phyloP scores from a whole-genome alignment of 176 grass and related monocot genomes.

The Ampelocalamus luodianensis region DNA sequence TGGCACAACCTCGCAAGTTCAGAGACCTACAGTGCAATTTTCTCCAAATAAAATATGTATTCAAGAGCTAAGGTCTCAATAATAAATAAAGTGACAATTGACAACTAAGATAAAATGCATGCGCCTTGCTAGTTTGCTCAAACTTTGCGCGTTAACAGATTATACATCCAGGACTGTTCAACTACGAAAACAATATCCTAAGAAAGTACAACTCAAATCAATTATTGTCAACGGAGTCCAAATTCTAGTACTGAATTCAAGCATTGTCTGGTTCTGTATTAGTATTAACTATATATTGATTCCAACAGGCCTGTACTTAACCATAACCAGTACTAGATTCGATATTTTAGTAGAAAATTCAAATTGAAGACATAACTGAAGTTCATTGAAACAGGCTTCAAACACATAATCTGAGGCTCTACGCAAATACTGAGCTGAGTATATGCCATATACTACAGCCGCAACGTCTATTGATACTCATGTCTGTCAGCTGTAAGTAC shows the following conservation, averaged over 20 bases:
- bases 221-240: not conserved
- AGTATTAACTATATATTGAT: not conserved
- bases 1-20: too few species aligned
- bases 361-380: not conserved
- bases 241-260: not conserved
- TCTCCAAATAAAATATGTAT: not conserved
- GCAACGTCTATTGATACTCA: not conserved
- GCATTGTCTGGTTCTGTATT: not conserved
- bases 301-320: not conserved
- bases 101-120: slow-evolving; percentile 3
- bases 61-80: not conserved
- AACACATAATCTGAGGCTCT: not conserved
- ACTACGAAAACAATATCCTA: not conserved
- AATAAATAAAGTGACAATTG: slow-evolving; percentile 2
- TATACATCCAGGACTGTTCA: slow-evolving; percentile 6
- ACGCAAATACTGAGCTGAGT: not conserved
- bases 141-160: not conserved
- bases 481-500: not conserved
- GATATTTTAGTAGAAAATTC: not conserved
- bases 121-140: not conserved
- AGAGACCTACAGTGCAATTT: too few species aligned
- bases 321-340: not conserved
- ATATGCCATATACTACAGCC: not conserved
- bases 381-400: not conserved
- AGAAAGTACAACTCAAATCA: not conserved